A percentile compares a stretch with the other conserved stretches of the same genome.
Conservation (phyloP, 169 alveolate genomes). For the Theileria orientalis region DNA sequence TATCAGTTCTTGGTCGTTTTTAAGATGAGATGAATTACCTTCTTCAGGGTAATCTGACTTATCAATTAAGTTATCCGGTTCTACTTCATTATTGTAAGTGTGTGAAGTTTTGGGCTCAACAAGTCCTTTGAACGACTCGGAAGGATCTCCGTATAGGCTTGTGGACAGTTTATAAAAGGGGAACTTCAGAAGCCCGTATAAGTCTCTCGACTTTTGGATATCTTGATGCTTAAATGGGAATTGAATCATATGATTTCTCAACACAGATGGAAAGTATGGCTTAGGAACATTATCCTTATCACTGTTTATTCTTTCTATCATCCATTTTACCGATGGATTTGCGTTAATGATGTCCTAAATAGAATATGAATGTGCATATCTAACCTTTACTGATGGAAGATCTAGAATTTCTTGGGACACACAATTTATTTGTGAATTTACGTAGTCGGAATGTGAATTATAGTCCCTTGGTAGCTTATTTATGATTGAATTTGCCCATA, state of each 20-base stretch:
- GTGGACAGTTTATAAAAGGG: slow-evolving; percentile 58
- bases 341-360: slow-evolving; percentile 26
- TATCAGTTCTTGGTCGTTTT: neutral
- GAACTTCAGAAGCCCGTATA: slow-evolving; percentile 57
- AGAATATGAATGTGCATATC: neutral
- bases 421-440: slow-evolving; percentile 18
- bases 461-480: slow-evolving; percentile 30
- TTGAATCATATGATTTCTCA: slow-evolving; percentile 44
- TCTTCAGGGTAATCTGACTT: no score
- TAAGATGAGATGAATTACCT: neutral
- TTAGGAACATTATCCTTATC: slow-evolving; percentile 46
- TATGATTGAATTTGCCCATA: slow-evolving; percentile 55
- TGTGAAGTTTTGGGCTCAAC: slow-evolving; percentile 28
- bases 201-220: slow-evolving; percentile 56
- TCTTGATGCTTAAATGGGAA: slow-evolving; percentile 56
- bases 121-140: slow-evolving; percentile 53
- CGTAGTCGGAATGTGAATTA: slow-evolving; percentile 28
- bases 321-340: slow-evolving; percentile 39
- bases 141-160: slow-evolving; percentile 21
- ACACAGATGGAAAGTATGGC: slow-evolving; percentile 65
- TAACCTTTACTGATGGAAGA: slow-evolving; percentile 35
- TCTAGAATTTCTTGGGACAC: slow-evolving; percentile 27
- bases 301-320: slow-evolving; percentile 38
- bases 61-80: slow-evolving; percentile 27
- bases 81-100: neutral